phyloP scores from a whole-genome alignment of 2,329 filamentous ascomycete genomes.

The Neocucurbitaria cava region DNA sequence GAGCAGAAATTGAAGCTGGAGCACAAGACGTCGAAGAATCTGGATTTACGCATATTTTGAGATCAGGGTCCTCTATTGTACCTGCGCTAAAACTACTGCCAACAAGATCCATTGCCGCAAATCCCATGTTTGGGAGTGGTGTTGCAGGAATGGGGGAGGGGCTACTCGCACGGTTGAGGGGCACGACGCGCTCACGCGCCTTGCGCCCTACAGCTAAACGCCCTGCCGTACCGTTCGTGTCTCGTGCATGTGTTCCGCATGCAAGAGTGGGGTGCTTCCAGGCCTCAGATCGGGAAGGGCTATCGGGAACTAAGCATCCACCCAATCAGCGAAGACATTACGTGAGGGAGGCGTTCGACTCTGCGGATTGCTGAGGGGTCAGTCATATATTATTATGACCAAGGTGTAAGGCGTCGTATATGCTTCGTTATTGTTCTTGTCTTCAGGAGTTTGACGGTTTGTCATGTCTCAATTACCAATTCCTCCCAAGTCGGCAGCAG shows the following conservation, averaged over 20 bases:
- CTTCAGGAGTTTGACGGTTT: background rate
- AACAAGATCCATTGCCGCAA: conserved; percentile 8
- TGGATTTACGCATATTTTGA: conserved; percentile 13
- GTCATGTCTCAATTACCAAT: conserved; percentile 38
- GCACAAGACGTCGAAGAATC: conserved; percentile 1
- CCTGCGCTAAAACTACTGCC: conserved; percentile 28
- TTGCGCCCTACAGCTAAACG: background rate
- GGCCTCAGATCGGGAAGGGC: conserved; percentile 4
- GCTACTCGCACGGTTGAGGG: conserved; percentile 4
- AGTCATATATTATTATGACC: conserved; percentile 2
- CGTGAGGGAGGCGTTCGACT: conserved; percentile 19
- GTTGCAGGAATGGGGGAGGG: conserved; percentile 39
- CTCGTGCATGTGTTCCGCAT: background rate
- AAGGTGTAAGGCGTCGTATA: background rate
- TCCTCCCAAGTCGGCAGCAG: conserved; percentile 38
- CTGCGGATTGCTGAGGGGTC: conserved; percentile 24
- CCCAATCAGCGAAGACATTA: conserved; percentile 34
- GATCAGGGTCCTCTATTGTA: conserved; percentile 34
- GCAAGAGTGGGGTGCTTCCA: conserved; percentile 31
- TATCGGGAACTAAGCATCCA: conserved; percentile 5
- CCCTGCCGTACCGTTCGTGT: conserved; percentile 1
- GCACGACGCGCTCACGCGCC: conserved; percentile 2
- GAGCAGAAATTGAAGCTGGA: background rate
- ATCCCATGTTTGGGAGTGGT: conserved; percentile 34
- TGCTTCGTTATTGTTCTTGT: background rate